Evolutionary conservation across 2,329 filamentous ascomycete species (phyloP).

Genomic region (Pseudopyricularia cyperi): DNA sequence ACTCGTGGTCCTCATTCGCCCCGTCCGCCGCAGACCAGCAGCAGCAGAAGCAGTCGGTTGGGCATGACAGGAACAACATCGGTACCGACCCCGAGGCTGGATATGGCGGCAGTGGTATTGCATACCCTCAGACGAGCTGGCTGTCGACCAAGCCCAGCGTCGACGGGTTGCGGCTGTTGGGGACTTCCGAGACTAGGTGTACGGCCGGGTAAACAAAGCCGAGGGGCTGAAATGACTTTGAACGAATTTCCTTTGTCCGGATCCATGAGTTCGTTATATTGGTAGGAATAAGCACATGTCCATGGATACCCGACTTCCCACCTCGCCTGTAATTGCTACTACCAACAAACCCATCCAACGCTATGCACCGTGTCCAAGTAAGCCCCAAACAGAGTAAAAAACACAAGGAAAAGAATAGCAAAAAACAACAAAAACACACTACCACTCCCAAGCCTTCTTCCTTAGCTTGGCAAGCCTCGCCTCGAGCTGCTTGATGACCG

Average conservation of each 20-base stretch:
- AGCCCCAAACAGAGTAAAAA: neutral
- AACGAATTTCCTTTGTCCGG: too few relatives aligned
- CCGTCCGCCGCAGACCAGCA: neutral
- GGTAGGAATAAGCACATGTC: neutral
- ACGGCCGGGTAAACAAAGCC: too few relatives aligned
- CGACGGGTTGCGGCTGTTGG: too few relatives aligned
- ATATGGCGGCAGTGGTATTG: neutral
- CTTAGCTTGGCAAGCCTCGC: slow-evolving; percentile 10
- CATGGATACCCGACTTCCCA: neutral
- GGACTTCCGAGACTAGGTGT: too few relatives aligned
- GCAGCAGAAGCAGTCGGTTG: neutral
- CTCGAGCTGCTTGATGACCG: slow-evolving; percentile 20
- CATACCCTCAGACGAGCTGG: neutral
- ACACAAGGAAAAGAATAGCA: neutral
- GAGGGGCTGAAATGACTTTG: too few relatives aligned
- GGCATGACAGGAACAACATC: neutral
- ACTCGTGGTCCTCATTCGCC: neutral
- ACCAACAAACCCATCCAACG: neutral
- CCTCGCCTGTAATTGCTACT: neutral
- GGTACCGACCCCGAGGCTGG: neutral
- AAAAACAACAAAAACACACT: neutral
- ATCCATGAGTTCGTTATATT: too few relatives aligned
- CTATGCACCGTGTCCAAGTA: neutral
- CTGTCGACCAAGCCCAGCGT: neutral
- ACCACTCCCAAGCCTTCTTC: slow-evolving; percentile 19